phyloP scores from a whole-genome alignment of 345 rosid genomes.

The Capsella bursapastoris region DNA sequence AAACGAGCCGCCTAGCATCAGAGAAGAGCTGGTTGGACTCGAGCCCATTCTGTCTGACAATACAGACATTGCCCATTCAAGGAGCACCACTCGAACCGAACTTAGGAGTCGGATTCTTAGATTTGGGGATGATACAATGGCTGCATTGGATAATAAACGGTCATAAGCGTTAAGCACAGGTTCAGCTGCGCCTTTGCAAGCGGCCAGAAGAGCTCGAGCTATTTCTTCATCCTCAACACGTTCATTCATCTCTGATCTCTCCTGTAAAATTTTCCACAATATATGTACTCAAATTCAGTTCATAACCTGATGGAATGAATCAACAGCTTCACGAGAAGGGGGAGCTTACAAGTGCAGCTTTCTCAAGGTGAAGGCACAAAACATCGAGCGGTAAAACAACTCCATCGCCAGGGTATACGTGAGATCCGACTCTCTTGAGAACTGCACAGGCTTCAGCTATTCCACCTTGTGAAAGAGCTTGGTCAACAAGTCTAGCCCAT shows the following conservation, averaged over 20 bases:
- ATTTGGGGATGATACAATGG: slow-evolving; percentile 76
- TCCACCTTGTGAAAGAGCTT: slow-evolving; percentile 89
- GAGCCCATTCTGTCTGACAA: slow-evolving; percentile 80
- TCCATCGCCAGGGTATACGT: slow-evolving; percentile 92
- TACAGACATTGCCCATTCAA: slow-evolving; percentile 93
- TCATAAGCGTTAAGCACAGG: slow-evolving; percentile 87
- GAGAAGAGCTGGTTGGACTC: slow-evolving; percentile 65
- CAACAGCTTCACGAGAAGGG: slow-evolving; percentile 16
- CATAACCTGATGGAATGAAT: slow-evolving; percentile 2
- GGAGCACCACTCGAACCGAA: slow-evolving; percentile 81
- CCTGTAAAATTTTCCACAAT: slow-evolving; percentile 49
- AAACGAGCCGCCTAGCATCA: slow-evolving; percentile 69
- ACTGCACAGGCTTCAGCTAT: slow-evolving; percentile 96
- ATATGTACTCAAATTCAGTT: slow-evolving; percentile 20
- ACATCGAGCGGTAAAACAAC: slow-evolving; percentile 82
- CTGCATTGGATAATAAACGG: slow-evolving; percentile 78
- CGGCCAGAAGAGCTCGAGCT: slow-evolving; percentile 86
- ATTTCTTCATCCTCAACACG: slow-evolving; percentile 88
- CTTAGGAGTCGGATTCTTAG: slow-evolving; percentile 80
- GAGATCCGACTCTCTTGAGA: slow-evolving; percentile 86
- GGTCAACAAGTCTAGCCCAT: slow-evolving; percentile 93
- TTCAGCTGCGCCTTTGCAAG: slow-evolving; percentile 92
- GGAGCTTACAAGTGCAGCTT: slow-evolving; percentile 77
- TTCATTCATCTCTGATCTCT: slow-evolving; percentile 80
- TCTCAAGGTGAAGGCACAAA: slow-evolving; percentile 94